Conservation (phyloP, 176 grass and related monocot species). For the Triticum turgidum region DNA sequence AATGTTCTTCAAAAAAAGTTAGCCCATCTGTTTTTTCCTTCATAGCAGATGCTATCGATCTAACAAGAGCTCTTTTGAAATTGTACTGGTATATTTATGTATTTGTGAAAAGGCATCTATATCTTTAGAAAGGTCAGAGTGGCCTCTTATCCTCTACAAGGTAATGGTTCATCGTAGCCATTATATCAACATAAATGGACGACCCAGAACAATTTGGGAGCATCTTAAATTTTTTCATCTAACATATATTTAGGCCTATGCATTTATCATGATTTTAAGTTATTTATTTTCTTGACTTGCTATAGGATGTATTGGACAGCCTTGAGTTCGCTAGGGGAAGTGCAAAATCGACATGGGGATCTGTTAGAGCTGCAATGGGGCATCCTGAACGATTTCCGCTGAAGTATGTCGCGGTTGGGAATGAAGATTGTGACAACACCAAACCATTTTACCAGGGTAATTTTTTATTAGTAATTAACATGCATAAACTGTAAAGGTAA, state of each 20-base stretch:
- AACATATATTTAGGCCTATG: neutral
- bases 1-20: neutral
- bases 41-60: neutral
- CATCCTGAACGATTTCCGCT: slow-evolving; percentile 61
- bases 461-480: neutral
- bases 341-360: slow-evolving; percentile 59
- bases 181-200: neutral
- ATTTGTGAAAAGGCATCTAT: neutral
- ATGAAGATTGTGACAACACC: slow-evolving; percentile 55
- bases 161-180: neutral
- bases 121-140: neutral
- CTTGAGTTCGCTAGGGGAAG: slow-evolving; percentile 76
- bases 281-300: neutral
- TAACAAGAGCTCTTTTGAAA: neutral
- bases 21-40: neutral
- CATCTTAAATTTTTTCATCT: neutral
- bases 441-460: slow-evolving; percentile 50
- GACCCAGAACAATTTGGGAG: neutral
- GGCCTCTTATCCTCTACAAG: neutral
- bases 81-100: neutral
- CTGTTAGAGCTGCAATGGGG: slow-evolving; percentile 66
- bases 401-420: slow-evolving; percentile 69
- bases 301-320: slow-evolving; percentile 63
- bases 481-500: neutral
- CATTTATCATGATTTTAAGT: neutral